Evolutionary conservation across 345 rosid genomes (phyloP).

Genomic region (Geranium brycei): DNA sequence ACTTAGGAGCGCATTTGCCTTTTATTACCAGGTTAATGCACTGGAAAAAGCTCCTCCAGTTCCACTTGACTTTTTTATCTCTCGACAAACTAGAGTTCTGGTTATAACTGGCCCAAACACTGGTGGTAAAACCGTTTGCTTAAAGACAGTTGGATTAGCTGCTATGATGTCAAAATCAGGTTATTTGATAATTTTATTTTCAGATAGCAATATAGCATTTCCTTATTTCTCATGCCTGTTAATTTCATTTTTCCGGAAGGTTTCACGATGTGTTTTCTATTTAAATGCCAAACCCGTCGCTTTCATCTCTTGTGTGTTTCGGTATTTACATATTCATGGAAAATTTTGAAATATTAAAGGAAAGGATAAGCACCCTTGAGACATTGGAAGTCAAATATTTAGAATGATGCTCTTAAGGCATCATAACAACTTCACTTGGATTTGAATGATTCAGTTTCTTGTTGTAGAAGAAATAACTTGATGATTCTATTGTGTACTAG

Average conservation of each 20-base stretch:
- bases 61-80: slow-evolving; percentile 63
- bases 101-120: slow-evolving; percentile 93
- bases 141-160: slow-evolving; percentile 88
- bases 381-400: background rate
- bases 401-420: background rate
- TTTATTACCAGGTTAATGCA: slow-evolving; percentile 35
- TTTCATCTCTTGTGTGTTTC: background rate
- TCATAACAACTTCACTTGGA: background rate
- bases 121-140: slow-evolving; percentile 88
- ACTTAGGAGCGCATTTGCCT: background rate
- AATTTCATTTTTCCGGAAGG: background rate
- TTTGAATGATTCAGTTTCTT: background rate
- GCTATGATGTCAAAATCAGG: slow-evolving; percentile 97
- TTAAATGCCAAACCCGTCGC: background rate
- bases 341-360: background rate
- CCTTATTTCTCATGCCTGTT: background rate
- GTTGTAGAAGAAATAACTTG: no score
- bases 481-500: no score
- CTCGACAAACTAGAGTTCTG: slow-evolving; percentile 56
- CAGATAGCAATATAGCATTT: background rate
- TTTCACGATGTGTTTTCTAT: background rate
- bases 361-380: background rate
- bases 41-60: slow-evolving; percentile 48
- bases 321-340: background rate
- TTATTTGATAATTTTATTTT: slow-evolving; percentile 10